These are phyloP conservation scores for Vitellaria paradoxa DNA, from an alignment of 179 eudicot species.

Conservation along the genomic window DNA sequence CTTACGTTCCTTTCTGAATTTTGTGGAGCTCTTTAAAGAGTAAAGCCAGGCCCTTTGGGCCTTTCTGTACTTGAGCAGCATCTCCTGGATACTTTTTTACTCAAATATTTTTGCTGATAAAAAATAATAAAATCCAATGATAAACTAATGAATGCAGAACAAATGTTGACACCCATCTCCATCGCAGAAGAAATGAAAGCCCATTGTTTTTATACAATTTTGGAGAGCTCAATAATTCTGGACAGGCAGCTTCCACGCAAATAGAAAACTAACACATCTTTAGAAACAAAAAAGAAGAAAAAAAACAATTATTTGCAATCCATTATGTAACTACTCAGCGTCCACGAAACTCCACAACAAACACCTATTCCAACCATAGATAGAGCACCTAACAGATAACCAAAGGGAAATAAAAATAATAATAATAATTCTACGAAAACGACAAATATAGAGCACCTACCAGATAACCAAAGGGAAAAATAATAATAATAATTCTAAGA, in stretches of 20 bases:
- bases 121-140: background rate
- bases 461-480: background rate
- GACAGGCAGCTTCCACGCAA: background rate
- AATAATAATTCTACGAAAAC: no score
- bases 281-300: no score
- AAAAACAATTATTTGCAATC: background rate
- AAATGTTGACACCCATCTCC: background rate
- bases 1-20: no score
- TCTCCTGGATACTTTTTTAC: no score
- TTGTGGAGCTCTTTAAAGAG: no score
- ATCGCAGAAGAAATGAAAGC: background rate
- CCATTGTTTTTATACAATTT: background rate
- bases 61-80: no score
- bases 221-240: background rate
- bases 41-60: no score
- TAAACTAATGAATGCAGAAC: background rate
- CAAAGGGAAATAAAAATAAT: no score
- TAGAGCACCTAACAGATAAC: no score
- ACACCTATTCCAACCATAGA: background rate
- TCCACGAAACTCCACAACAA: background rate
- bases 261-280: no score
- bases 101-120: no score
- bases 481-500: background rate
- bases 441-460: background rate
- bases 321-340: background rate